Evolutionary conservation across 805 yeast species (phyloP).

Genomic region (Candida caryicola): DNA sequence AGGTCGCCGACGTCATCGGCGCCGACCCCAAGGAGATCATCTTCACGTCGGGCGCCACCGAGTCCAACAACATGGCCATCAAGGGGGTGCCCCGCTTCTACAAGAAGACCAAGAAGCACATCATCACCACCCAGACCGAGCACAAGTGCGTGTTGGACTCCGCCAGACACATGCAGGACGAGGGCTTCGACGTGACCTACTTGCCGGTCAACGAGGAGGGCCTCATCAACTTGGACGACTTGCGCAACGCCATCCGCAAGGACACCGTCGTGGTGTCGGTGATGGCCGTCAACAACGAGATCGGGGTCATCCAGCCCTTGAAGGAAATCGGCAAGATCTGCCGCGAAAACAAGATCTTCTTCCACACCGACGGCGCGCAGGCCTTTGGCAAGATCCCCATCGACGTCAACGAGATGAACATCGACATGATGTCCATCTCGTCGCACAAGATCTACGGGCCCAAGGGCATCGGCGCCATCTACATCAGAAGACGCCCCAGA

Average conservation of each 20-base stretch:
- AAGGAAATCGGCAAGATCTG: constrained; percentile 91
- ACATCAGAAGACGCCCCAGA: constrained; percentile 95
- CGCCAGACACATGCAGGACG: constrained; percentile 91
- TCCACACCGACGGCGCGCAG: constrained; percentile 98
- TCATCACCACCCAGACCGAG: constrained; percentile 94
- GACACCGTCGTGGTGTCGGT: constrained; percentile 88
- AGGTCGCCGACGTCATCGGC: constrained; percentile 78
- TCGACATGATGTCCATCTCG: constrained; percentile 89
- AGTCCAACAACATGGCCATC: constrained; percentile 88
- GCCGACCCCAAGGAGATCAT: constrained; percentile 97
- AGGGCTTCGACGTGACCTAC: constrained; percentile 94
- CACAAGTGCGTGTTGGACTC: constrained; percentile 99
- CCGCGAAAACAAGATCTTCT: constrained; percentile 82
- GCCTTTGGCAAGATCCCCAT: constrained; percentile 92
- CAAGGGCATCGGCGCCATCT: constrained; percentile 94
- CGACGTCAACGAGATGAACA: constrained; percentile 90
- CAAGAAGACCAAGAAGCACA: constrained; percentile 83
- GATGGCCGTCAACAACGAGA: constrained; percentile 98
- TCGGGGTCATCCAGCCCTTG: constrained; percentile 94
- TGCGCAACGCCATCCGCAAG: constrained; percentile 80
- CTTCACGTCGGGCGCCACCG: constrained; percentile 98
- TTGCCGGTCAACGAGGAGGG: constrained; percentile 83
- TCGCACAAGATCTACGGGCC: constrained; percentile 98
- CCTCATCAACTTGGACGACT: constrained; percentile 68
- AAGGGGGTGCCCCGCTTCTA: constrained; percentile 97